phyloP scores from a whole-genome alignment of 495 filamentous ascomycete species.

The Letharia columbiana region DNA sequence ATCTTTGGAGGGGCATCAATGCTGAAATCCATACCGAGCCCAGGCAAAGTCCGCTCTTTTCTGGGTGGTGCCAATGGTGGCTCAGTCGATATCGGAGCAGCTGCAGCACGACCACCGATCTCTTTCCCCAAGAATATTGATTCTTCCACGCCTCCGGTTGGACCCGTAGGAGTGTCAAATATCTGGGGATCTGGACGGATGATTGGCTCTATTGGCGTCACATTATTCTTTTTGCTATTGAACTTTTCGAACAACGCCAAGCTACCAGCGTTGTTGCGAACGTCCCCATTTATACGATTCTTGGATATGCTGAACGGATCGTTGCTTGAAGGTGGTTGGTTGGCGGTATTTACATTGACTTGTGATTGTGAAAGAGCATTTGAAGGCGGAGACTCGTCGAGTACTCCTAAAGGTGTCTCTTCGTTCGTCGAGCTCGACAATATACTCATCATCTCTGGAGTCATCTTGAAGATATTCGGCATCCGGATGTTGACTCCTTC shows the following conservation, averaged over 20 bases:
- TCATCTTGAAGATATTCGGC: conserved; percentile 77
- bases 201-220: conserved; percentile 28
- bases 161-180: conserved; percentile 32
- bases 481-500: conserved; percentile 68
- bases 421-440: conserved; percentile 36
- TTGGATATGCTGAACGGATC: conserved; percentile 42
- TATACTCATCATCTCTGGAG: conserved; percentile 51
- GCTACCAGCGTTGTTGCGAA: conserved; percentile 37
- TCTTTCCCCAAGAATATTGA: conserved; percentile 19
- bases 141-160: conserved; percentile 13
- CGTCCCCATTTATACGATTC: conserved; percentile 35
- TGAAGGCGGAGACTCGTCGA: conserved; percentile 33
- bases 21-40: conserved; percentile 40
- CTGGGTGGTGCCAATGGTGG: conserved; percentile 61
- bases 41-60: conserved; percentile 51
- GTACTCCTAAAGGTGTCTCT: conserved; percentile 29
- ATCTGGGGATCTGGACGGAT: conserved; percentile 27
- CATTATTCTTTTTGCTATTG: conserved; percentile 39
- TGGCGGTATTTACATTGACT: conserved; percentile 33
- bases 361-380: conserved; percentile 38
- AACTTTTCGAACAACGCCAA: conserved; percentile 51
- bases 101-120: conserved; percentile 2
- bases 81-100: conserved; percentile 31
- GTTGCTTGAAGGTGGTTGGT: conserved; percentile 27
- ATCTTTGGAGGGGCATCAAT: conserved; percentile 59